Evolutionary conservation across 148 eudicot species (phyloP), one percentile per base, ranked within the genome.

Genomic region (Rhododendron ferrugineum): DNA sequence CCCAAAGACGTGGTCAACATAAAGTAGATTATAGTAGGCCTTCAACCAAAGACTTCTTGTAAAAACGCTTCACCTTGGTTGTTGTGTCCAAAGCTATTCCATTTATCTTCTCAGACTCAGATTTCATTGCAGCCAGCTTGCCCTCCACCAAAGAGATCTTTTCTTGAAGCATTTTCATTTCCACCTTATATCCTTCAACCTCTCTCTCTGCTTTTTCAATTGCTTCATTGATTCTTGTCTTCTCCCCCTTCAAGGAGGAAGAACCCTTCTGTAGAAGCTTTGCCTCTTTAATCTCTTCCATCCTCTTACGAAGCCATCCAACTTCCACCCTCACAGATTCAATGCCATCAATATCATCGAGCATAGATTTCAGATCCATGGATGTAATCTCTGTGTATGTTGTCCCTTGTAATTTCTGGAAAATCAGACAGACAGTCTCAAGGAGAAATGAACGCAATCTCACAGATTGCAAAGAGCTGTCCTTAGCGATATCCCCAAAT

Each of bases 221-320:
- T 28, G 23, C 82, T 49, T 46, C 82, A 14, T 7, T 49, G 23
- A 26, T 79, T 46, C 37, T 79, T 49, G 56, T 79, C 60, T 28
- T 79, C 60, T 50, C 60, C 82, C 9, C 23, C 82, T 79, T 79
- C 56, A 79, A 30, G 60, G 82, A 47, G 37, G 82, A 49, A 47
- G 37, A 49, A 30, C 82, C 82, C 56, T 47, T 49, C 40, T 13
- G 75, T 30, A 70, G 75, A 70, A n/a, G 20, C 82, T 46, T 49
- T 1, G 82, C 82, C 82, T 79, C 60, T 11, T n/a, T 13, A 79
- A 79, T 79, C 82, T 79, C 60, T n/a, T 79, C 58, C 34, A 79
- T 9, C 36, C 82, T 79, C 37, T 47, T 49, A 79, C 36, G 60
- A 47, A 47, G 82, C 82, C 82, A 79, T 46, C 58, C 58, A 47